Conservation (phyloP, 805 yeast genomes). For the Lipomyces sp. region DNA sequence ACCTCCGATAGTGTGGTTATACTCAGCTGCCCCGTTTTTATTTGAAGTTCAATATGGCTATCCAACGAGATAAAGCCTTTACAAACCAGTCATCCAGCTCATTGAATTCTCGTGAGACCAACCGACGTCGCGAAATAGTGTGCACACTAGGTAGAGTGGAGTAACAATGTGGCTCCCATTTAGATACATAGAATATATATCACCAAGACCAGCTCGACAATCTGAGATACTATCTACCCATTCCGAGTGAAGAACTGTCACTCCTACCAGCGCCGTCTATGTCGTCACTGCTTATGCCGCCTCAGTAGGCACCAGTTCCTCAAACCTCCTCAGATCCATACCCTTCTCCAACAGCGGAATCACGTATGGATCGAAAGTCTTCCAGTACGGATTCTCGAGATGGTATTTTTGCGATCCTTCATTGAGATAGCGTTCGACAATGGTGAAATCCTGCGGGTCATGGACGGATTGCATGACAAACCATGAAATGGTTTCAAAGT, state of each 20-base stretch:
- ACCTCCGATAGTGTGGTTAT: no score
- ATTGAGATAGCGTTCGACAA: background rate
- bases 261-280: background rate
- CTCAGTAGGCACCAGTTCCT: background rate
- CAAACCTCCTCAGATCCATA: conserved; percentile 2
- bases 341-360: conserved; percentile 3
- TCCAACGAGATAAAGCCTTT: no score
- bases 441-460: conserved; percentile 1
- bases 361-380: background rate
- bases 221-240: background rate
- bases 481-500: background rate
- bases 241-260: background rate
- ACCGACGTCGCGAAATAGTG: no score
- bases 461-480: conserved; percentile 2
- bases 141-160: no score
- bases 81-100: no score
- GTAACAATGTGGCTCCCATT: background rate
- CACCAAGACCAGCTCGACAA: conserved; percentile 1
- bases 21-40: no score
- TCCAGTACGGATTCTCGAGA: conserved; percentile 2
- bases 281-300: background rate
- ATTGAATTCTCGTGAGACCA: background rate
- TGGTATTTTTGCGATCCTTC: conserved; percentile 2
- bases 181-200: conserved; percentile 1
- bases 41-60: no score